Evolutionary conservation across 345 rosid species (phyloP).

Genomic region (Abelmoschus esculentus): DNA sequence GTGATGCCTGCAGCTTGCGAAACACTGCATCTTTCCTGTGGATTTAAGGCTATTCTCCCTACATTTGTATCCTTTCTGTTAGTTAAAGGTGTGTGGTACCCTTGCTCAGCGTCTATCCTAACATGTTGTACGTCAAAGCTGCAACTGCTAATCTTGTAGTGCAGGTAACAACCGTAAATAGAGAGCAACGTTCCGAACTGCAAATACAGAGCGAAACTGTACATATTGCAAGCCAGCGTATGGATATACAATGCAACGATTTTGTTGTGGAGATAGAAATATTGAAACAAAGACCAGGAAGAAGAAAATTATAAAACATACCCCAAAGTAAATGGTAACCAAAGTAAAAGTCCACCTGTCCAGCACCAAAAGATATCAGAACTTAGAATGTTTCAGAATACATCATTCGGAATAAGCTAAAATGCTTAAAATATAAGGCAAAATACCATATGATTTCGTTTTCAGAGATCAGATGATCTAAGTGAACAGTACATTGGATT

Average conservation of each 20-base stretch:
- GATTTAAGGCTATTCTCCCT: slow-evolving; percentile 7
- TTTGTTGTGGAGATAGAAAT: not conserved
- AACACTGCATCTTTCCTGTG: slow-evolving; percentile 9
- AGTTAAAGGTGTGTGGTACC: slow-evolving; percentile 30
- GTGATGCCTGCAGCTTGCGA: slow-evolving; percentile 20
- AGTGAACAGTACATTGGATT: not conserved
- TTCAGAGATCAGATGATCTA: not conserved
- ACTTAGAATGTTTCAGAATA: not conserved
- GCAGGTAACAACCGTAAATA: slow-evolving; percentile 45
- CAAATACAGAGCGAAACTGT: slow-evolving; percentile 6
- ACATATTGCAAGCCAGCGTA: slow-evolving; percentile 5
- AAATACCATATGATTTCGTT: not conserved
- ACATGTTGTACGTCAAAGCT: slow-evolving; percentile 11
- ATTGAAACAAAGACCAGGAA: not conserved
- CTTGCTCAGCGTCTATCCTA: slow-evolving; percentile 39
- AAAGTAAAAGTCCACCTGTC: slow-evolving; percentile 63
- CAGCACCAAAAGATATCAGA: slow-evolving; percentile 14
- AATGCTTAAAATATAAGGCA: slow-evolving; percentile 3
- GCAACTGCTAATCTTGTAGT: slow-evolving; percentile 20
- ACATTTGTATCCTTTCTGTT: slow-evolving; percentile 20
- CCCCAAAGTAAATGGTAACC: slow-evolving; percentile 63
- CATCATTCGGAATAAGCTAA: not conserved
- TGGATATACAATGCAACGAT: not conserved
- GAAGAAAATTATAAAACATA: slow-evolving; percentile 21
- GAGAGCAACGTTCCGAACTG: slow-evolving; percentile 58